phyloP scores from a whole-genome alignment of 1,284 basidiomycete species.

The Apiotrichum sp. region DNA sequence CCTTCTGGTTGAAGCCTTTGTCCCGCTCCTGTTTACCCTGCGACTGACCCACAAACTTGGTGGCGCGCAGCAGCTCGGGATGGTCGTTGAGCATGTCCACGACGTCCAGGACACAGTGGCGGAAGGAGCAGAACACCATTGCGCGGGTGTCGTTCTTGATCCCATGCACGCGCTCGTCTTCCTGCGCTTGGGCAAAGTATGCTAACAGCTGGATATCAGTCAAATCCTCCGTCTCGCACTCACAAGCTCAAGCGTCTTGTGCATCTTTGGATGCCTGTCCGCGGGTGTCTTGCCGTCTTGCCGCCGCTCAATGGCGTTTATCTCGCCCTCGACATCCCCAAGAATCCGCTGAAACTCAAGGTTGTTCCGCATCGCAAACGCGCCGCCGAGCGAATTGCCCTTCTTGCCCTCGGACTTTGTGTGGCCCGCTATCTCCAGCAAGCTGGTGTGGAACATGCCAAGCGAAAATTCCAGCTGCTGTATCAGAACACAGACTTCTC shows the following conservation, averaged over 20 bases:
- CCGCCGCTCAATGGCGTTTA: slow-evolving; percentile 34
- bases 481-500: slow-evolving; percentile 32
- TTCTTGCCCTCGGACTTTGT: slow-evolving; percentile 38
- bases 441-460: slow-evolving; percentile 64
- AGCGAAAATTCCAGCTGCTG: slow-evolving; percentile 71
- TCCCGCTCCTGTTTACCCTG: slow-evolving; percentile 66
- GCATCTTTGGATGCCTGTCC: slow-evolving; percentile 83
- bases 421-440: slow-evolving; percentile 49
- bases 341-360: slow-evolving; percentile 44
- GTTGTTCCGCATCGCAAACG: slow-evolving; percentile 33
- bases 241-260: slow-evolving; percentile 64
- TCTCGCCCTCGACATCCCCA: slow-evolving; percentile 38
- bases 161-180: slow-evolving; percentile 50
- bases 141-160: slow-evolving; percentile 59
- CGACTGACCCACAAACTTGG: slow-evolving; percentile 86
- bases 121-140: slow-evolving; percentile 93
- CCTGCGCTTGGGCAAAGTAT: slow-evolving; percentile 64
- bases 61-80: slow-evolving; percentile 66
- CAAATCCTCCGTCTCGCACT: slow-evolving; percentile 12
- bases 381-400: slow-evolving; percentile 24
- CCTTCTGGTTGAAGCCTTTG: slow-evolving; percentile 83
- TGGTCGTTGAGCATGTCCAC: slow-evolving; percentile 69
- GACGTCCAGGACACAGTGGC: slow-evolving; percentile 86
- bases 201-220: slow-evolving; percentile 53
- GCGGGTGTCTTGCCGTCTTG: slow-evolving; percentile 43